Evolutionary conservation across 2,329 filamentous ascomycete species (phyloP), one percentile per base, ranked within the genome.

Genomic region (Nothopassalora personata): DNA sequence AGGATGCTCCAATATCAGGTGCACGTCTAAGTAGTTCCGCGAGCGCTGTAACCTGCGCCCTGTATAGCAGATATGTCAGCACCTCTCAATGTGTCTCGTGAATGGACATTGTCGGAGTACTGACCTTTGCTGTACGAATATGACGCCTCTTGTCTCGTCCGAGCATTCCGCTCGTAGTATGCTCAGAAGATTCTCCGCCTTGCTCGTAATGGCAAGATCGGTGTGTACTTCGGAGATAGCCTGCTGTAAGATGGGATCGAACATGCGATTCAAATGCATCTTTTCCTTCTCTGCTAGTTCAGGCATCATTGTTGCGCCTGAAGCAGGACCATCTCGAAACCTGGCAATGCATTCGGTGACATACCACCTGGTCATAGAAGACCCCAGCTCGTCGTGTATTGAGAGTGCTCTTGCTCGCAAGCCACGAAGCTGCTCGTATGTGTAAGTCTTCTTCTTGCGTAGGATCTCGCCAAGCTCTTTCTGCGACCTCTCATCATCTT

Each of bases 111-210:
- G 5, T 15, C 13, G 10, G 36, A 39, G 46, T 6, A 6, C 46
- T 19, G 27, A 48, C 46, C 46, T 64, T 61, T 80, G 76, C 56
- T 80, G 72, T 5, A 79, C 76, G 58, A 81, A 81, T 1, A 81
- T 68, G 4, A 81, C 68, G 3, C 76, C 76, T 13, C 74, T 74
- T 33, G 77, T 75, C 0, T 63, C 62, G 6, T 62, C 31, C 7
- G 56, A 59, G 13, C 69, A 67, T 62, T 79, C 72, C 3, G 64
- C 56, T 4, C 70, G 61, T 6, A 80, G 67, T 10, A 76, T 60
- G 5, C 75, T 65, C 5, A 71, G 34, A 4, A 79, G 70, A 34
- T 59, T 27, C 28, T 55, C 39, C 19, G 65, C 66, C 55, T 71
- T 72, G 15, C 62, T 28, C 8, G 61, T 60, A 1, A 58, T 55